Base-by-base conservation (phyloP, 2,329 filamentous ascomycete species). In the Nothomitra cinnamomea region DNA sequence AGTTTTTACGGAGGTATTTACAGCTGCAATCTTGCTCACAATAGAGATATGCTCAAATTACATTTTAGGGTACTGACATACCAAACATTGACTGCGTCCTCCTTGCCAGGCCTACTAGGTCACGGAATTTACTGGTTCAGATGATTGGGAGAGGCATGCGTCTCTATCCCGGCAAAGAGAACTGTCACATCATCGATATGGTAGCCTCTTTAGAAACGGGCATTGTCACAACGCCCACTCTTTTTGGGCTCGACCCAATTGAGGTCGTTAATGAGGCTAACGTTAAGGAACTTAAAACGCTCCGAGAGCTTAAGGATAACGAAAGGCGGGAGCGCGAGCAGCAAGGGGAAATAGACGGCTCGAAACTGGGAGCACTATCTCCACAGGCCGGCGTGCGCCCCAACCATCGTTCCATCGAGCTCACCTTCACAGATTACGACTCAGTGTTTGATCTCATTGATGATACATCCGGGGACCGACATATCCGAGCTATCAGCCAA, bases 141-240 rank as follows among this genome's bases (percentile, higher is more conserved):
- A 98, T 98, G 92, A 95, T 98, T 57, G 92, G 92, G 0, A 78
- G 92, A 61, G 92, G 92, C 3, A 85, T 98, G 79, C 80, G 92
- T 42, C 70, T 95, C 40, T 77, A 87, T 64, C 73, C 81, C 0
- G 84, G 78, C 12, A 98, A 98, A 67, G 70, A 81, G 40, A 79
- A 96, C 62, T 98, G 92, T 60, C 92, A 96, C 65, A 75, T 98
- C 56, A 94, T 98, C 61, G 92, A 98, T 66, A 88, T 98, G 80
- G 92, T 96, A 0, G 84, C 89, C 0, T 87, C 82, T 38, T 71
- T 96, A 21, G 80, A 82, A 52, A 85, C 82, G 0, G 92, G 92
- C 3, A 85, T 98, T 52, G 78, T 95, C 2, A 94, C 88, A 0
- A 88, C 87, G 0, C 90, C 92, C 0, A 95, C 92, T 0, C 72